phyloP scores from a whole-genome alignment of 2,329 filamentous ascomycete genomes.

The Botryotinia calthae region DNA sequence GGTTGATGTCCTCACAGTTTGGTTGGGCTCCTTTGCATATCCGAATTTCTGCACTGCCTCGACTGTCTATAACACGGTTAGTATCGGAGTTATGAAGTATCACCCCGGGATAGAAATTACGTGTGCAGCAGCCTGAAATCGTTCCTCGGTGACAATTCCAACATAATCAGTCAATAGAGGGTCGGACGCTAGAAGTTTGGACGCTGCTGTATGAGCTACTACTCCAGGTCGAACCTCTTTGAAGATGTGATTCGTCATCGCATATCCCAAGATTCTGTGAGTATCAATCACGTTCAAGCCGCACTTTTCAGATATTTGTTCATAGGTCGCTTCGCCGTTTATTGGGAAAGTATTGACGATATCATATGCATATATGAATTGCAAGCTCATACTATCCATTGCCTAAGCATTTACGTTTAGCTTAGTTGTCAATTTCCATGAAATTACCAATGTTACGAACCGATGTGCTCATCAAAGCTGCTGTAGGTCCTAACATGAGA shows the following conservation, averaged over 20 bases:
- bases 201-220: slow-evolving; percentile 56
- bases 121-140: slow-evolving; percentile 16
- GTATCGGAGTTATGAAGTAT: not conserved
- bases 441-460: not conserved
- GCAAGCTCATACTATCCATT: slow-evolving; percentile 5
- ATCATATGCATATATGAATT: slow-evolving; percentile 14
- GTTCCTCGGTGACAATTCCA: slow-evolving; percentile 54
- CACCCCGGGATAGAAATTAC: not conserved
- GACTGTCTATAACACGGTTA: not conserved
- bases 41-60: slow-evolving; percentile 6
- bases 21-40: slow-evolving; percentile 6
- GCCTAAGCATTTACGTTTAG: not conserved
- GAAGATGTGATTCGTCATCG: slow-evolving; percentile 58
- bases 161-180: slow-evolving; percentile 51
- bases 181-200: slow-evolving; percentile 51
- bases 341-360: slow-evolving; percentile 9
- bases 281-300: slow-evolving; percentile 50
- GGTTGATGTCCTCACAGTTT: not conserved
- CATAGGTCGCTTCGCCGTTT: slow-evolving; percentile 42
- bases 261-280: slow-evolving; percentile 52
- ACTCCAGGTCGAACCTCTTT: slow-evolving; percentile 49
- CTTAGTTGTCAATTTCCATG: not conserved
- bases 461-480: slow-evolving; percentile 4
- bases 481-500: slow-evolving; percentile 13
- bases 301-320: slow-evolving; percentile 47